A percentile compares a stretch with the other conserved stretches of the same genome.
These are phyloP conservation scores for Cutaneotrichosporon cutaneum DNA, from an alignment of 1,284 basidiomycete genomes.

Conservation along the genomic window DNA sequence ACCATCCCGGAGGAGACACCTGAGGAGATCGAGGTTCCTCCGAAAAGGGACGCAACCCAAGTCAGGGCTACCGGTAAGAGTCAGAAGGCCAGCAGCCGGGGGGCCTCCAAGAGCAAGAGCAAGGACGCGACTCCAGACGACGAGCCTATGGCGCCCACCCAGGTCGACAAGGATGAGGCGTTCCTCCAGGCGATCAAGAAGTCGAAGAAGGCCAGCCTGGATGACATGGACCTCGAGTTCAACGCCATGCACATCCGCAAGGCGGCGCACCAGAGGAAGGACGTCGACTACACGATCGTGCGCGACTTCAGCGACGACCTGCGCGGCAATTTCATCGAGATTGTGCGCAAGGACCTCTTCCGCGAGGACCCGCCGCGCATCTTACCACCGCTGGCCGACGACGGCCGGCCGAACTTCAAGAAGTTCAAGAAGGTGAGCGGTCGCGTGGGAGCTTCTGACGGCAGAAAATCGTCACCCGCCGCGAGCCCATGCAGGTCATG, in stretches of 20 bases:
- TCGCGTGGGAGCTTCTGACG: slow-evolving; percentile 4
- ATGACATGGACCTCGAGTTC: slow-evolving; percentile 76
- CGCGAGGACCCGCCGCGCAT: slow-evolving; percentile 54
- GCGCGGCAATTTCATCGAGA: slow-evolving; percentile 80
- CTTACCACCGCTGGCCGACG: slow-evolving; percentile 49
- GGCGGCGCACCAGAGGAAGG: slow-evolving; percentile 22
- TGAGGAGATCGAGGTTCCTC: slow-evolving; percentile 28
- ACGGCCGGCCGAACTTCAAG: slow-evolving; percentile 72
- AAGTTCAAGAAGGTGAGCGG: slow-evolving; percentile 74
- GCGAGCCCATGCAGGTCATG: slow-evolving; percentile 38
- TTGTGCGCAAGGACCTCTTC: slow-evolving; percentile 57
- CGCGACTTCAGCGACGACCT: slow-evolving; percentile 73
- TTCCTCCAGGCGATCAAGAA: slow-evolving; percentile 47
- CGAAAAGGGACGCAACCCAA: slow-evolving; percentile 3
- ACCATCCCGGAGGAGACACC: slow-evolving; percentile 1
- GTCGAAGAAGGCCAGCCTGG: slow-evolving; percentile 49
- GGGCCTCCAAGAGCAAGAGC: slow-evolving; percentile 12
- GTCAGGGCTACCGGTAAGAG: slow-evolving; percentile 8
- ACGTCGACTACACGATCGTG: slow-evolving; percentile 54
- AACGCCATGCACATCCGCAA: slow-evolving; percentile 75
- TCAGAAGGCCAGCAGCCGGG: background rate
- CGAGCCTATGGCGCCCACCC: slow-evolving; percentile 3
- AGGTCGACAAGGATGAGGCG: slow-evolving; percentile 38
- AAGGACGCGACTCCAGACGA: background rate
- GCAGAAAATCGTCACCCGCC: slow-evolving; percentile 44